Evolutionary conservation across 177 flowering plant species (phyloP).

Genomic region (Vitis hybrid): DNA sequence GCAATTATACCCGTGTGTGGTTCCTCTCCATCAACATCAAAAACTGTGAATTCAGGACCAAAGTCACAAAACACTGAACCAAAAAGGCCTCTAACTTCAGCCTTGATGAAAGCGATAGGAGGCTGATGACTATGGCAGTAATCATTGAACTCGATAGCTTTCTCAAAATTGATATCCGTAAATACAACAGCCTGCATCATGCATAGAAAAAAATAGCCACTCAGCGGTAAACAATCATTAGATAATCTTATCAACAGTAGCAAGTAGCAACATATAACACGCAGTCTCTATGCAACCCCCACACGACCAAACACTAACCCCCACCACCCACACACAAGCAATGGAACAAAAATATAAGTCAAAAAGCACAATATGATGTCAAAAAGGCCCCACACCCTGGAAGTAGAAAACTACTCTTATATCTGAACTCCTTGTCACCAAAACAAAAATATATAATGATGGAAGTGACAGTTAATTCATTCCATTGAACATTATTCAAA

Average conservation of each 20-base stretch:
- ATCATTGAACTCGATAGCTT: conserved; percentile 71
- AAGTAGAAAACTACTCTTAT: no score
- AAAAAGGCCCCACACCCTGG: no score
- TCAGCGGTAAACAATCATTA: not conserved
- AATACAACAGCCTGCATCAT: conserved; percentile 78
- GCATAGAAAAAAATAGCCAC: conserved; percentile 8
- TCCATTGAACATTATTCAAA: no score
- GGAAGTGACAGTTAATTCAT: no score
- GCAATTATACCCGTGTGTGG: conserved; percentile 92
- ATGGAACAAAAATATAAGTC: no score
- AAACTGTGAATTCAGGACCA: conserved; percentile 74
- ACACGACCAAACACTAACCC: no score
- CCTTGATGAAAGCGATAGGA: conserved; percentile 73
- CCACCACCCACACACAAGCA: no score
- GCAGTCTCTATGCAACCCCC: no score
- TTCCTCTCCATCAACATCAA: conserved; percentile 89
- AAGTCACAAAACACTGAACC: conserved; percentile 83
- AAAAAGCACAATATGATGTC: no score
- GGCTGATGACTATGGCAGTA: conserved; percentile 82
- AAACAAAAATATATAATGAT: no score
- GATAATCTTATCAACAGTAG: not conserved
- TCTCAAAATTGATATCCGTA: conserved; percentile 59
- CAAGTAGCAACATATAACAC: not conserved
- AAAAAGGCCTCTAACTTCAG: conserved; percentile 90
- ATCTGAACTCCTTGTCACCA: no score